Conservation (phyloP, 345 rosid genomes). For the Capsella bursapastoris region DNA sequence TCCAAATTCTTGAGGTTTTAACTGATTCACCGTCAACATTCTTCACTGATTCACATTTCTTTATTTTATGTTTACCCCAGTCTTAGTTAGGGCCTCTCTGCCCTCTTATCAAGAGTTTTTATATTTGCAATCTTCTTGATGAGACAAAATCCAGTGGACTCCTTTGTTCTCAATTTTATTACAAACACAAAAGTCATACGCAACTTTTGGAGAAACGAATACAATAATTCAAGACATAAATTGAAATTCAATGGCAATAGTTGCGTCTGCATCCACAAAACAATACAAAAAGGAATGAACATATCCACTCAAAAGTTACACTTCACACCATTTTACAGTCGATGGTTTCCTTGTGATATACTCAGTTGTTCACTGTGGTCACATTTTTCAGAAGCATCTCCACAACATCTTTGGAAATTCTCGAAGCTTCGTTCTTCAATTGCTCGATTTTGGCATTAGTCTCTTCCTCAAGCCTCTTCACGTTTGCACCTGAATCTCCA, state of each 20-base stretch:
- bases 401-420: conserved; percentile 64
- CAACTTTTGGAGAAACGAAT: conserved; percentile 10
- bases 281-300: conserved; percentile 2
- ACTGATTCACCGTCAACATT: not conserved
- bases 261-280: not conserved
- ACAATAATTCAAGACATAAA: conserved; percentile 22
- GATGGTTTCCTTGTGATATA: conserved; percentile 27
- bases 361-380: conserved; percentile 54
- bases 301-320: not conserved
- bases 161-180: conserved; percentile 34
- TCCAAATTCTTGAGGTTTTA: not conserved
- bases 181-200: conserved; percentile 10
- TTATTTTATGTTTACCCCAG: not conserved
- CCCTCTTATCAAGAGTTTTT: not conserved
- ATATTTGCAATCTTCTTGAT: not conserved
- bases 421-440: conserved; percentile 60
- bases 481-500: conserved; percentile 89
- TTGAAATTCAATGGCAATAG: conserved; percentile 3
- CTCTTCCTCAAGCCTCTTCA: conserved; percentile 83
- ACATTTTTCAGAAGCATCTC: conserved; percentile 63
- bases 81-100: not conserved
- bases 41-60: not conserved
- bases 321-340: conserved; percentile 20
- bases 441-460: conserved; percentile 70
- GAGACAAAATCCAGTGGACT: conserved; percentile 8